Evolutionary conservation across 495 filamentous ascomycete genomes (phyloP).

Genomic region (Chaetomidium leptoderma): DNA sequence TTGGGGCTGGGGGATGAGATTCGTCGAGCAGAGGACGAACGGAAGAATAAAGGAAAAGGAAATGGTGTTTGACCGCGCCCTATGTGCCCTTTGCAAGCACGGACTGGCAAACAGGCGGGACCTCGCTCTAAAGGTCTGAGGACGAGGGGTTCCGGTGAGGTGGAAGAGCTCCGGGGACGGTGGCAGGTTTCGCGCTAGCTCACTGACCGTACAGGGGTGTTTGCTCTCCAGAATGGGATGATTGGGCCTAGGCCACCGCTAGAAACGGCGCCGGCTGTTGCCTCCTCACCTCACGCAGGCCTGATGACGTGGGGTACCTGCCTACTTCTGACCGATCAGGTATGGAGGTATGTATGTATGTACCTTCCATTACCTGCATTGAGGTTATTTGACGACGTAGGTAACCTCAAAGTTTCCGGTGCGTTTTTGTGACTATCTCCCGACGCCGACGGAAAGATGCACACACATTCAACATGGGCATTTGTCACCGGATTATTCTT

Average conservation of each 20-base stretch:
- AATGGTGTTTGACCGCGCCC: constrained; percentile 4
- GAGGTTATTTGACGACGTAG: too few relatives aligned
- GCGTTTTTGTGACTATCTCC: not conserved
- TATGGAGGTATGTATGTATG: too few relatives aligned
- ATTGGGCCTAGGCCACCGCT: constrained; percentile 14
- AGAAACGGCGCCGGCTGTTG: constrained; percentile 1
- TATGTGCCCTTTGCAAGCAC: constrained; percentile 3
- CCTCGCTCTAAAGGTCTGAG: not conserved
- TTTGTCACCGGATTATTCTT: not conserved
- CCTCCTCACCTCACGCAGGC: not conserved
- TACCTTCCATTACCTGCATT: too few relatives aligned
- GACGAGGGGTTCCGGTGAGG: constrained; percentile 7
- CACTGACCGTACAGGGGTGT: not conserved
- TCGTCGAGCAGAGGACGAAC: too few relatives aligned
- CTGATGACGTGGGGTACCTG: constrained; percentile 9
- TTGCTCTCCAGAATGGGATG: constrained; percentile 2
- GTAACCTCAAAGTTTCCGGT: too few relatives aligned
- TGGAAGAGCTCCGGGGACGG: constrained; percentile 1
- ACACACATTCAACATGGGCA: not conserved
- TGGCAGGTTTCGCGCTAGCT: constrained; percentile 1
- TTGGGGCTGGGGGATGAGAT: too few relatives aligned
- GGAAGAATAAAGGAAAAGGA: not conserved
- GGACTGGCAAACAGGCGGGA: not conserved
- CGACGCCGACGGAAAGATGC: not conserved
- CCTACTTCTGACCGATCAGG: too few relatives aligned